Base-by-base conservation (phyloP, 192 early-diverging fungal genomes). In the Phycomyces blakesleeanus region DNA sequence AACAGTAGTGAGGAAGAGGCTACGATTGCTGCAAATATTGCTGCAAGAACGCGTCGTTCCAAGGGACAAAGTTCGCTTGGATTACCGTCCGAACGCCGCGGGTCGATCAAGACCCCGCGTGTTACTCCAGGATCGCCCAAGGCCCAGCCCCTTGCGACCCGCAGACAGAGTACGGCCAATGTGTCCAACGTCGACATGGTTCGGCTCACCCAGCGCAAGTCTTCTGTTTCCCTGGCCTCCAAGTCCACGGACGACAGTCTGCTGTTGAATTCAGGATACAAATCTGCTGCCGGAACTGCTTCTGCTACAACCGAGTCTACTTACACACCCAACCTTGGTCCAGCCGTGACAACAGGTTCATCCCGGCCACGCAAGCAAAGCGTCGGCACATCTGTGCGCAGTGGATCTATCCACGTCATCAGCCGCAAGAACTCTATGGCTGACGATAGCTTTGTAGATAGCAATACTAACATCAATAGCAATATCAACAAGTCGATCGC, bases 341-440 rank as follows among this genome's bases (percentile, higher is more conserved):
- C 49, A 22, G 21, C 49, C 2, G 16, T 22, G 49, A 22, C 49
- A 9, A 44, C 16, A 16, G n/a, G n/a, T n/a, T n/a, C n/a, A 22
- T 16, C 49, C 24, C 44, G 49, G 50, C 15, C 59, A 51, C 59
- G 59, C 44, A 61, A 61, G 50, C 20, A 24, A 24, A 61, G 59
- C 41, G n/a, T 21, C 1, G 52, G 52, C 2, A 4, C 51, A 7
- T 12, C 12, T 22, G 21, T 22, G 12, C 52, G 52, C 11, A 15
- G 16, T 15, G 21, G 24, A 12, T 22, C 52, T 14, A 22, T 54
- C 24, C 2, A 26, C 21, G 21, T 21, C 24, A 54, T n/a, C 7
- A 65, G 63, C 29, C 40, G 63, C 34, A 65, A 65, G 44, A 65
- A 65, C 16, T 65, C 63, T 18, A 8, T 24, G n/a, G 25, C 6